phyloP scores from a whole-genome alignment of 306 rosid species.

The Potentilla sterilis region DNA sequence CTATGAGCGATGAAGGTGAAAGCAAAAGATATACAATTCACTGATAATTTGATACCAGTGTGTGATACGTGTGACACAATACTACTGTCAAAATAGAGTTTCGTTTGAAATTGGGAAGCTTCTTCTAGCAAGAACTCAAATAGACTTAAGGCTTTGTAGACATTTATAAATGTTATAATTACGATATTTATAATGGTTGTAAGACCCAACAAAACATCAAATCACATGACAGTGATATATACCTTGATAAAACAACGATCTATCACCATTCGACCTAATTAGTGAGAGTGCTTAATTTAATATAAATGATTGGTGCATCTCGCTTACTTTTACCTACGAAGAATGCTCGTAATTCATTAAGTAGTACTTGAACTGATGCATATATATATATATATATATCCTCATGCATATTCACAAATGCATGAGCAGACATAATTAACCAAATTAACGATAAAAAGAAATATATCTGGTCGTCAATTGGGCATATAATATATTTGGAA shows the following conservation, averaged over 20 bases:
- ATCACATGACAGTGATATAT: background rate
- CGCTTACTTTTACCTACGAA: background rate
- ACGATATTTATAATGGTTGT: background rate
- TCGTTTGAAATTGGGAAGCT: background rate
- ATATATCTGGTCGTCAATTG: background rate
- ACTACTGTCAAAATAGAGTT: no score
- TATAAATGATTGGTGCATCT: background rate
- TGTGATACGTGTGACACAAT: background rate
- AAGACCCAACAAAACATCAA: no score
- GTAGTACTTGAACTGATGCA: background rate
- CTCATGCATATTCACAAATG: background rate
- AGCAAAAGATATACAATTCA: background rate
- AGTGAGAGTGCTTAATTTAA: no score
- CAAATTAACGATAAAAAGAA: background rate
- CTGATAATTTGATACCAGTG: background rate
- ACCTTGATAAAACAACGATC: background rate
- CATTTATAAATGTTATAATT: no score
- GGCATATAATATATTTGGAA: background rate
- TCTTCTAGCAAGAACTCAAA: background rate
- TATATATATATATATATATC: no score
- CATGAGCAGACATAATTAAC: background rate
- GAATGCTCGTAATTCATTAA: no score
- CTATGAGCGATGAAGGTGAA: slow-evolving; percentile 2
- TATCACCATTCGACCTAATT: background rate
- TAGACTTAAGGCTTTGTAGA: no score